A percentile compares a stretch with the other conserved stretches of the same genome.
phyloP scores from a whole-genome alignment of 495 filamentous ascomycete species.

The Daldinia concentrica region DNA sequence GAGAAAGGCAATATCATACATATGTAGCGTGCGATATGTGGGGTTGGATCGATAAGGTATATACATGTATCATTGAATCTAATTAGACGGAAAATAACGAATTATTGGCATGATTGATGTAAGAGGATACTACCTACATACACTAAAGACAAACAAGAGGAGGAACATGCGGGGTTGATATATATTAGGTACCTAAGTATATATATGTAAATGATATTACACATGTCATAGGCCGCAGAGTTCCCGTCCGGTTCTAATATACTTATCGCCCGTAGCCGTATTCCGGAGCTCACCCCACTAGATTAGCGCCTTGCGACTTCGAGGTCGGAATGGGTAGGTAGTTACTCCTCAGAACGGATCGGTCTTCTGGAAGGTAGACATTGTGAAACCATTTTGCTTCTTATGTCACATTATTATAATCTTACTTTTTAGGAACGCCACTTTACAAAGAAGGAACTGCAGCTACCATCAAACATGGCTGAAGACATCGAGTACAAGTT shows the following conservation, averaged over 20 bases:
- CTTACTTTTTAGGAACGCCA: constrained; percentile 3
- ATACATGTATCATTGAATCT: neutral
- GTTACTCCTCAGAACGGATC: constrained; percentile 11
- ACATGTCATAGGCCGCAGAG: constrained; percentile 32
- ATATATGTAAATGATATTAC: constrained; percentile 4
- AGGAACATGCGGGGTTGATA: neutral
- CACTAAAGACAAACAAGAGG: neutral
- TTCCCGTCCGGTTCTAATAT: constrained; percentile 10
- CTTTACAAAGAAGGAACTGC: neutral
- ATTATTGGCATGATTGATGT: neutral
- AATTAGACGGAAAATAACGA: neutral
- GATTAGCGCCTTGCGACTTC: constrained; percentile 21
- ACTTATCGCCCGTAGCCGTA: constrained; percentile 31
- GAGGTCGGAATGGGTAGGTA: constrained; percentile 26
- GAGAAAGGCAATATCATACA: neutral
- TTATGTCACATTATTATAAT: constrained; percentile 9
- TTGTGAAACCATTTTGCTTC: constrained; percentile 6
- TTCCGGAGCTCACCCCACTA: constrained; percentile 40
- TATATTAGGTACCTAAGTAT: neutral
- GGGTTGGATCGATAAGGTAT: neutral
- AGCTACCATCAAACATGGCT: constrained; percentile 31
- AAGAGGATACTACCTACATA: neutral
- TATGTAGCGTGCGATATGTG: neutral
- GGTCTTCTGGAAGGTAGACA: neutral
- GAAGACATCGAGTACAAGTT: constrained; percentile 57